phyloP scores from a whole-genome alignment of 2,329 filamentous ascomycete genomes.

The Pseudofabraea citricarpa region DNA sequence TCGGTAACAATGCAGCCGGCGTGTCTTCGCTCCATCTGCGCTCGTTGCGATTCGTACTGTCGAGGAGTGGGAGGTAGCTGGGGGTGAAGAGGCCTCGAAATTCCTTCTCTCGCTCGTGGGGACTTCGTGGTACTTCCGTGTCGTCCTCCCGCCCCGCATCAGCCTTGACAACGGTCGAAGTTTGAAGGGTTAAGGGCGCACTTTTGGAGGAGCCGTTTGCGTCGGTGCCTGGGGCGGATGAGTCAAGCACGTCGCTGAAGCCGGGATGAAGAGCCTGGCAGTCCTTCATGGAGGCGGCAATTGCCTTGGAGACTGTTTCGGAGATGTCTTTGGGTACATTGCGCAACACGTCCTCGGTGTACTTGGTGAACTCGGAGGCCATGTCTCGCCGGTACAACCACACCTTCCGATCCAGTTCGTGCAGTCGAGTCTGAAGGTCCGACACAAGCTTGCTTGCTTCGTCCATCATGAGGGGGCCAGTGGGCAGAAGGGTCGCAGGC shows the following conservation, averaged over 20 bases:
- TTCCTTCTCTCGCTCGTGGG: constrained; percentile 52
- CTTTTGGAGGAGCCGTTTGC: constrained; percentile 6
- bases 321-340: constrained; percentile 41
- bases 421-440: constrained; percentile 29
- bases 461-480: constrained; percentile 32
- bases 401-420: constrained; percentile 53
- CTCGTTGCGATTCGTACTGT: constrained; percentile 29
- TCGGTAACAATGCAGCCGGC: constrained; percentile 5
- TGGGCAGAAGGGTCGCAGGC: background rate
- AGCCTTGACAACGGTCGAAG: constrained; percentile 28
- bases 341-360: constrained; percentile 46
- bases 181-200: constrained; percentile 27
- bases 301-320: constrained; percentile 39
- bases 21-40: constrained; percentile 18
- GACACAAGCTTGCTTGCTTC: constrained; percentile 40
- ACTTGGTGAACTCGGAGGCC: constrained; percentile 50
- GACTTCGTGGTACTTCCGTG: constrained; percentile 33
- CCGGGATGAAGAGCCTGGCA: constrained; percentile 22
- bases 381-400: constrained; percentile 51
- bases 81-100: constrained; percentile 61
- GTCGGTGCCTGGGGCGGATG: constrained; percentile 10
- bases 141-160: constrained; percentile 24
- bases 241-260: constrained; percentile 12
- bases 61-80: constrained; percentile 56
- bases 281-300: constrained; percentile 24